Evolutionary conservation across 2,329 filamentous ascomycete genomes (phyloP).

Genomic region (Pseudopithomyces maydicus): DNA sequence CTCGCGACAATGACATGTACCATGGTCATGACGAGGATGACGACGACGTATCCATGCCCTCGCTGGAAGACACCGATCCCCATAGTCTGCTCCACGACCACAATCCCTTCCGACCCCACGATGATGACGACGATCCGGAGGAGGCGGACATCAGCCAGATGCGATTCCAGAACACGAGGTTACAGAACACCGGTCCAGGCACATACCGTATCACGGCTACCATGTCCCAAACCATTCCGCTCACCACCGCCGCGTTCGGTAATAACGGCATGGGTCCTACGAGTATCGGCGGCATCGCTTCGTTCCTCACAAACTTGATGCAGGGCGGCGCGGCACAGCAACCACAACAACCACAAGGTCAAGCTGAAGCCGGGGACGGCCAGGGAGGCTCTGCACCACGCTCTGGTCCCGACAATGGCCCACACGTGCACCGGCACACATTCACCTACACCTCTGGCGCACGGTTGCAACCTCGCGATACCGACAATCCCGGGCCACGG

Average conservation of each 20-base stretch:
- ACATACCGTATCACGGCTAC: slow-evolving; percentile 43
- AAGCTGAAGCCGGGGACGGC: slow-evolving; percentile 11
- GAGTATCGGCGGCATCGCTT: slow-evolving; percentile 49
- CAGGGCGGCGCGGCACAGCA: slow-evolving; percentile 32
- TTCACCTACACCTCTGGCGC: slow-evolving; percentile 40
- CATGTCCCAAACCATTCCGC: slow-evolving; percentile 34
- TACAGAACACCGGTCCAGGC: slow-evolving; percentile 43
- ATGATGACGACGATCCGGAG: slow-evolving; percentile 53
- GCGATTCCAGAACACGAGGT: slow-evolving; percentile 47
- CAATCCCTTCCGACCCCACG: slow-evolving; percentile 49
- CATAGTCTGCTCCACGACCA: slow-evolving; percentile 47
- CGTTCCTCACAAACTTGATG: slow-evolving; percentile 54
- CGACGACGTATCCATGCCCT: slow-evolving; percentile 36
- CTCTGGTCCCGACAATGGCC: slow-evolving; percentile 20
- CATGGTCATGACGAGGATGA: slow-evolving; percentile 21
- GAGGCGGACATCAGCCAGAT: slow-evolving; percentile 56
- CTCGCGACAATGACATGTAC: slow-evolving; percentile 53
- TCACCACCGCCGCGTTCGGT: slow-evolving; percentile 24
- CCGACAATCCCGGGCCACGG: slow-evolving; percentile 55
- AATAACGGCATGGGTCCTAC: slow-evolving; percentile 23
- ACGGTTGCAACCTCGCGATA: slow-evolving; percentile 57
- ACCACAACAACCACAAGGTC: slow-evolving; percentile 5
- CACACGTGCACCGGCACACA: slow-evolving; percentile 15
- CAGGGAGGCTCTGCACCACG: slow-evolving; percentile 17
- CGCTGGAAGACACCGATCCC: slow-evolving; percentile 29